Base-by-base conservation (phyloP, 2,329 filamentous ascomycete genomes). In the Nakataea oryzae region DNA sequence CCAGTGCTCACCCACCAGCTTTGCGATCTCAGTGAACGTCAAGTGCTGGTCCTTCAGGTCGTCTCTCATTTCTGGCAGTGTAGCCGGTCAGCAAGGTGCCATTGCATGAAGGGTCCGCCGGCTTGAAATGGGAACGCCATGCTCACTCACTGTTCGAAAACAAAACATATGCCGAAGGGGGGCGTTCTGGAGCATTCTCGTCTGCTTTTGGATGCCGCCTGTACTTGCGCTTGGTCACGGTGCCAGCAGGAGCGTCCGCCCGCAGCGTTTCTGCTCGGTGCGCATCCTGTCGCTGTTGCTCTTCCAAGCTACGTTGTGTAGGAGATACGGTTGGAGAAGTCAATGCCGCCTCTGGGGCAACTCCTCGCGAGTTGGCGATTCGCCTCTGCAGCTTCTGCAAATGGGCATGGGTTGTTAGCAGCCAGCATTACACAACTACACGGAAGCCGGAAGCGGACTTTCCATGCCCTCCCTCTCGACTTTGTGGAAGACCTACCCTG, bases 21-120 rank as follows among this genome's bases (percentile, higher is more conserved):
- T 93, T 13, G 90, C 90, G 65, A 93, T 92, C 69, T 93, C 89
- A 1, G 89, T 92, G 68, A 95, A 95, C 1, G 87, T 89, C 5
- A 93, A 75, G 58, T 88, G 89, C 63, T 89, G 86, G 3, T 86
- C 88, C 70, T 90, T 91, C 28, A 93, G 75, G 27, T 89, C 85
- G 68, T 93, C 90, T 68, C 90, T 84, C 74, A 91, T 88, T 74
- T 89, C 87, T 90, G 59, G 56, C 58, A 59, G n/a, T 13, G 3
- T 50, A 6, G 26, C n/a, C 54, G 24, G 54, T 56, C 27, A 56
- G 54, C 56, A 58, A 58, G 56, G 17, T 12, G 14, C 3, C 13
- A 3, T 3, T 6, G 24, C 3, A 17, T n/a, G 3, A 8, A n/a
- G 21, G 21, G 21, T n/a, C 6, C 27, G 24, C 30, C 12, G 24